Base-by-base conservation (phyloP, 768 basidiomycete genomes). In the Tylopilus vinaceipallidus region DNA sequence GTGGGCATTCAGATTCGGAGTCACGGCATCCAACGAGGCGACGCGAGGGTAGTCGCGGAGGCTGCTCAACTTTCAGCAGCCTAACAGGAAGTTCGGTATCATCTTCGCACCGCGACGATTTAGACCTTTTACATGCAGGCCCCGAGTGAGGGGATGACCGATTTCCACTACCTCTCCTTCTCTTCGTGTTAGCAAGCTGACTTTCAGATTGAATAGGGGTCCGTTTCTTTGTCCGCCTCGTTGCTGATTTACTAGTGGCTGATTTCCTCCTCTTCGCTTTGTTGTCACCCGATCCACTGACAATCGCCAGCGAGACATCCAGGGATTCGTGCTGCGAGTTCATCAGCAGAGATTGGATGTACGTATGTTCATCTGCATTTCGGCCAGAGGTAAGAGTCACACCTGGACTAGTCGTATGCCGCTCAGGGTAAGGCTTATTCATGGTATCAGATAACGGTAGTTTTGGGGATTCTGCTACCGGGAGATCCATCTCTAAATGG, bases 401-500 rank as follows among this genome's bases (percentile, higher is more conserved):
- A 4, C 33, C 17, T 17, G 29, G 40, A 42, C 17, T 34, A 13
- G n/a, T 10, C 11, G n/a, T 13, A 24, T 24, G 40, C 23, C 53
- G 54, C 16, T 43, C 55, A 20, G 54, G 47, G 35, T 51, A 34
- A 37, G 35, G 43, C 42, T 48, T 54, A 43, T 64, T 64, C 47
- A 64, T 52, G 20, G 50, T 53, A 23, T 64, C 57, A 12, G 63
- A 58, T 13, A 64, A 30, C 20, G 59, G 62, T 6, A 50, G 17
- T 26, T 62, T 63, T 17, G 17, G 17, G 24, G 23, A 44, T 45
- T 63, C 65, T 60, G 50, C 54, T 42, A 59, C 52, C 6, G 50
- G 49, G 12, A 49, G 46, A 38, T 59, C 59, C 51, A 58, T 40
- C 33, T 59, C 54, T 49, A 66, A 68, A 19, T 65, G 62, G 24